Evolutionary conservation across 2,329 filamentous ascomycete genomes (phyloP).

Genomic region (Pyrenophora tritici-repentis): DNA sequence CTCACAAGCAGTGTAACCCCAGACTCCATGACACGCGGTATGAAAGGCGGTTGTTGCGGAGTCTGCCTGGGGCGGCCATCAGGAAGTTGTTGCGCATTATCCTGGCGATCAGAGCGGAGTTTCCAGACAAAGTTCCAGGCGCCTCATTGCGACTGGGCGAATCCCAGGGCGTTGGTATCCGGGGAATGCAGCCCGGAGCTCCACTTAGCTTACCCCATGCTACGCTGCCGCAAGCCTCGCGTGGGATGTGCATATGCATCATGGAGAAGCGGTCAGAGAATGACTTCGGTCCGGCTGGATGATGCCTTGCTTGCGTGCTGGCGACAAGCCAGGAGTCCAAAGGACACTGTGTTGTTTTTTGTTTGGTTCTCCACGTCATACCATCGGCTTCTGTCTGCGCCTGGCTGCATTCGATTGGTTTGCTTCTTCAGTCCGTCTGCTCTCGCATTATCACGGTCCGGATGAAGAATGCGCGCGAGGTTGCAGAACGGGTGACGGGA

Average conservation of each 20-base stretch:
- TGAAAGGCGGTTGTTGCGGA: not conserved
- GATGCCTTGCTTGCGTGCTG: conserved; percentile 21
- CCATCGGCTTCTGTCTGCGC: conserved; percentile 11
- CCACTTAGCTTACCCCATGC: conserved; percentile 29
- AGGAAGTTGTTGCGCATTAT: conserved; percentile 6
- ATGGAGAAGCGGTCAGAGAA: conserved; percentile 33
- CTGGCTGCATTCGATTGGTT: conserved; percentile 11
- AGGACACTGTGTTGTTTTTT: conserved; percentile 14
- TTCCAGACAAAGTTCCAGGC: conserved; percentile 19
- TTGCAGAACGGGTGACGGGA: conserved; percentile 9
- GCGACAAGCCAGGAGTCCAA: conserved; percentile 7
- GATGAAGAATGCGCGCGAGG: conserved; percentile 18
- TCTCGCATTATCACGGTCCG: conserved; percentile 6
- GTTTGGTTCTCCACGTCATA: conserved; percentile 16
- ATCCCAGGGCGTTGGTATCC: conserved; percentile 26
- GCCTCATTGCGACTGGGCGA: conserved; percentile 19
- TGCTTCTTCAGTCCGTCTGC: conserved; percentile 20
- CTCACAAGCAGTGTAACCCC: not conserved
- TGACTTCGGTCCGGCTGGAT: conserved; percentile 13
- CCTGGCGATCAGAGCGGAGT: conserved; percentile 15
- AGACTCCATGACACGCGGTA: not conserved
- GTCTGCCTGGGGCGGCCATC: conserved; percentile 1
- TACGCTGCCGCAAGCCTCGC: conserved; percentile 27
- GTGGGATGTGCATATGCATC: conserved; percentile 26
- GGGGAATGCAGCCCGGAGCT: conserved; percentile 31